Percentiles rank a stretch among this genome's conserved stretches.
phyloP scores from a whole-genome alignment of 2,329 filamentous ascomycete species.

The Phialophora verrucosa region DNA sequence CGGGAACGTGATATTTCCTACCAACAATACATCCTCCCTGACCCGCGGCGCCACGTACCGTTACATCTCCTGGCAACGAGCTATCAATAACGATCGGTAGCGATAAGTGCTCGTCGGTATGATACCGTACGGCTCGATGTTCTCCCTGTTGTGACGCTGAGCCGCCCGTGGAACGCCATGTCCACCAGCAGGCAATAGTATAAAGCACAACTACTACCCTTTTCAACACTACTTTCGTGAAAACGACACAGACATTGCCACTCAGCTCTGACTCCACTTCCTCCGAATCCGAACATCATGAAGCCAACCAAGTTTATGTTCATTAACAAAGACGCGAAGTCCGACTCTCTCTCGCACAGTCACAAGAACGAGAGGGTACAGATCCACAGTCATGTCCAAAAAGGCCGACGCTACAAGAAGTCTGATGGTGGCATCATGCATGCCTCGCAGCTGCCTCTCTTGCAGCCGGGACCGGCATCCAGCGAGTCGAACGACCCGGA shows the following conservation, averaged over 20 bases:
- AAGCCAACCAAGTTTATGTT: slow-evolving; percentile 29
- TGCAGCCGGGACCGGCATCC: slow-evolving; percentile 3
- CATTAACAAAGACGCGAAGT: slow-evolving; percentile 27
- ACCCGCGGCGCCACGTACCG: too few species aligned
- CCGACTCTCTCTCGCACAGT: slow-evolving; percentile 30
- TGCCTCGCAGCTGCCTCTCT: slow-evolving; percentile 8
- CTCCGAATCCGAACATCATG: slow-evolving; percentile 3
- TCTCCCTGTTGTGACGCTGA: neutral
- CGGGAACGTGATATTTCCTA: neutral
- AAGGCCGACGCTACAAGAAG: slow-evolving; percentile 27
- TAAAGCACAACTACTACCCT: neutral
- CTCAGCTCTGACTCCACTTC: neutral
- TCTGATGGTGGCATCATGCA: slow-evolving; percentile 8
- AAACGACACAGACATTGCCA: neutral
- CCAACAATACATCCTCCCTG: neutral
- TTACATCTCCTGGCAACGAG: too few species aligned
- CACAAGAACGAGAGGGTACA: slow-evolving; percentile 27
- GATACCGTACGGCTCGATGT: neutral
- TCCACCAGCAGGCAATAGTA: neutral
- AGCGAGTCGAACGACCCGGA: neutral
- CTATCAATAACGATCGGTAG: too few species aligned
- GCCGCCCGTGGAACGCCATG: neutral
- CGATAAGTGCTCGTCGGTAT: too few species aligned
- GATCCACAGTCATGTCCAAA: slow-evolving; percentile 32
- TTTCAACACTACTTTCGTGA: neutral